Base-by-base conservation (phyloP, 805 yeast species). In the Schwanniomyces yamadae region DNA sequence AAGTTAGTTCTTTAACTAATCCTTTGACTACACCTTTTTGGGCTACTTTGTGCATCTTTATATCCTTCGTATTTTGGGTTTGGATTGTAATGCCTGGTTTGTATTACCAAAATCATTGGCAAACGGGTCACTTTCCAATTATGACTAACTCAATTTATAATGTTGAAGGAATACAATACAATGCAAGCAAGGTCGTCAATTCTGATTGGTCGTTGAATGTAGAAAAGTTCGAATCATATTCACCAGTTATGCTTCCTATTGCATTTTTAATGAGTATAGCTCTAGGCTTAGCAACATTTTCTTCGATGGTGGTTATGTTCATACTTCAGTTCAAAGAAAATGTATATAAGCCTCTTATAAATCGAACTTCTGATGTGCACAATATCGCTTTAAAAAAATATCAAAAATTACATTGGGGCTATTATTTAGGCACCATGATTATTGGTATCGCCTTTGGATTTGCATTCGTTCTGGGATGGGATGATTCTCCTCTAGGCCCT, bases 11-110 rank as follows among this genome's bases (percentile, higher is more conserved):
- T 42, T 80, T 80, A 12, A 4, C 37, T 41, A 75, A 81, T 17
- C 86, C 88, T 5, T 66, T 82, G 50, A 66, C 79, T 33, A 82
- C 86, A 8, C 87, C 87, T 12, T 70, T 73, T 18, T 56, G 71
- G n/a, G 60, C 74, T 11, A 65, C 77, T 14, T 58, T 73, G 23
- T 65, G 78, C 16, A 53, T 74, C 24, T 58, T 76, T 26, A 32
- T 59, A 47, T 41, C 52, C 7, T 37, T 45, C 23, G 42, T 47
- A 20, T 37, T 43, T 34, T 45, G 46, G 46, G 28, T 45, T 24
- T 45, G 49, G 52, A 34, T 41, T 12, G 40, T 48, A 15, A 31
- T 44, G 34, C 59, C 59, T 8, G 42, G 41, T 14, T 33, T 54
- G 10, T 52, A 54, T 40, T 54, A 52, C 38, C 34, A 40, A 11